Conservation (phyloP, 2,329 filamentous ascomycete species). For the Emergomyces pasteurianus region DNA sequence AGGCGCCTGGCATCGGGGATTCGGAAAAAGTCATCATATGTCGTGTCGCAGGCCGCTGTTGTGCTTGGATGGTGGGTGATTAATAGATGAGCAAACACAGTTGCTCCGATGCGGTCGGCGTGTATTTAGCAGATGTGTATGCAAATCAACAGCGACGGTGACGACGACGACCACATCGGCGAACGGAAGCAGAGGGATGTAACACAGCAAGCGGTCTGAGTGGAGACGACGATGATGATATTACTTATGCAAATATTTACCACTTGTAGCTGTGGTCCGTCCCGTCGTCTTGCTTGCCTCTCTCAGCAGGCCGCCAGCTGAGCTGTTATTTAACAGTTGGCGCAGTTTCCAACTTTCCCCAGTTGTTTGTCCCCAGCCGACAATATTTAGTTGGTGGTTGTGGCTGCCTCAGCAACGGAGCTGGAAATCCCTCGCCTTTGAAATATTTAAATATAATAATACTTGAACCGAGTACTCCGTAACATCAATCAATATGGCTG, state of each 20-base stretch:
- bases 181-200: background rate
- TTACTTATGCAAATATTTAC: too few relatives aligned
- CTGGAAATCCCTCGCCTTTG: background rate
- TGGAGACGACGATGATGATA: background rate
- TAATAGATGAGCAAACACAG: background rate
- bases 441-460: too few relatives aligned
- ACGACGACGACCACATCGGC: background rate
- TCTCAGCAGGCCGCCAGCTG: background rate
- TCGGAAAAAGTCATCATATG: conserved; percentile 3
- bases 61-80: background rate
- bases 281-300: too few relatives aligned
- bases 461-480: too few relatives aligned
- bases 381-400: background rate
- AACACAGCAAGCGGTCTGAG: background rate
- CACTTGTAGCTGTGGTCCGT: too few relatives aligned
- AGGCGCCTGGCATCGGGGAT: conserved; percentile 13
- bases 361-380: background rate
- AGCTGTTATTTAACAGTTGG: too few relatives aligned
- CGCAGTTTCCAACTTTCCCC: too few relatives aligned
- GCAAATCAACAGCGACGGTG: too few relatives aligned
- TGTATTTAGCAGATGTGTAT: too few relatives aligned
- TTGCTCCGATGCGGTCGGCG: background rate
- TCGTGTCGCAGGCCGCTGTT: background rate
- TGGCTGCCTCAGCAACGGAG: conserved; percentile 1
- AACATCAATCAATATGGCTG: too few relatives aligned